Evolutionary conservation across 2,329 filamentous ascomycete genomes (phyloP), one percentile per base, ranked within the genome.

Genomic region (Penicillium sp.): DNA sequence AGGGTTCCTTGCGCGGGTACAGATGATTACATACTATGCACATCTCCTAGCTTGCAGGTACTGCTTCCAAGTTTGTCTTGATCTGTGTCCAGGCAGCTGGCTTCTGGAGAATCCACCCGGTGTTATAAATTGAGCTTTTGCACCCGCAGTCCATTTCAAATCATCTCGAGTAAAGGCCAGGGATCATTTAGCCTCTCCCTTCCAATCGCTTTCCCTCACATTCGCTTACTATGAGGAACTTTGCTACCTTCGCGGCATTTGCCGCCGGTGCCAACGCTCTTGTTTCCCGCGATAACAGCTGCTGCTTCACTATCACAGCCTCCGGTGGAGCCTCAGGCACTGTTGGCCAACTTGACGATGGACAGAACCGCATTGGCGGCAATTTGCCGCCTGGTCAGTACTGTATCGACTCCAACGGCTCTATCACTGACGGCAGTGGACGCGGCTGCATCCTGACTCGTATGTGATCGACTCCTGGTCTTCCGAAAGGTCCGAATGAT

Each of bases 361-460:
- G 89, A 8, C 88, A 90, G 76, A 84, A 83, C 69, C 82, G 86
- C 53, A 81, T 88, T 49, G 84, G 85, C 44, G 83, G 84, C 47
- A 77, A 65, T 31, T 73, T 85, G 13, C 65, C 76, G 5, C 70
- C 80, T 51, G 81, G 81, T 15, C 78, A 81, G 8, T 90, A 85
- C 71, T 87, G 82, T 61, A 81, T 90, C 67, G 79, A 82, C 64
- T 78, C 79, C 17, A 81, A 81, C 56, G 83, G 84, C 49, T 78
- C 73, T 23, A 81, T 91, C 63, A 84, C 79, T 19, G 88, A 90
- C 70, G 73, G 77, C 52, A 79, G 80, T 52, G 83, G 84, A 49
- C 81, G 85, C 61, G 87, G 88, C 21, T 90, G 88, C 70, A 87
- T 88, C 74, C 77, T 89, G 70, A 90, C 88, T 65, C 80, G 84